phyloP scores from a whole-genome alignment of 2,329 filamentous ascomycete genomes.

The Geoglossum cookeanum region DNA sequence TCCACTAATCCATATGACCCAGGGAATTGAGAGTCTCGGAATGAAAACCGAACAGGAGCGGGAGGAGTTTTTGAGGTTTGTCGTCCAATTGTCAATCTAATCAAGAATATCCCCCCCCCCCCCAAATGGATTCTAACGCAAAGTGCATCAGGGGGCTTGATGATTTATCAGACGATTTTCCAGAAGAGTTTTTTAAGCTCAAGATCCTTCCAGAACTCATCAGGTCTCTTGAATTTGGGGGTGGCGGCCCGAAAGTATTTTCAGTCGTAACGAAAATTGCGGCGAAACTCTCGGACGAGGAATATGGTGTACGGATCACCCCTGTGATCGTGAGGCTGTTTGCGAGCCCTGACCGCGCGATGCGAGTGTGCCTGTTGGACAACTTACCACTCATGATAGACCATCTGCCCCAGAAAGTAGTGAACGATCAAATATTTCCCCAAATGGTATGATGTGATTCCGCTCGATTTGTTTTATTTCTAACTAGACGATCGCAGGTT shows the following conservation, averaged over 20 bases:
- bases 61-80: slow-evolving; percentile 60
- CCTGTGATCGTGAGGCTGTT: slow-evolving; percentile 80
- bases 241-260: slow-evolving; percentile 83
- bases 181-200: slow-evolving; percentile 95
- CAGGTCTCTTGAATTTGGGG: slow-evolving; percentile 98
- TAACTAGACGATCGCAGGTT: slow-evolving; percentile 30
- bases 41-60: slow-evolving; percentile 71
- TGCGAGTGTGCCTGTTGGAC: slow-evolving; percentile 79
- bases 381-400: slow-evolving; percentile 84
- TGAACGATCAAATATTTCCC: slow-evolving; percentile 94
- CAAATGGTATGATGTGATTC: slow-evolving; percentile 46
- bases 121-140: not conserved
- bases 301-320: slow-evolving; percentile 68
- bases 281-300: slow-evolving; percentile 67
- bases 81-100: slow-evolving; percentile 4
- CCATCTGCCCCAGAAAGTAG: slow-evolving; percentile 64
- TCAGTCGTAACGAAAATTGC: slow-evolving; percentile 79
- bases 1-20: slow-evolving; percentile 74
- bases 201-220: slow-evolving; percentile 87
- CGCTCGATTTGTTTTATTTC: not conserved
- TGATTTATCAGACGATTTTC: slow-evolving; percentile 77
- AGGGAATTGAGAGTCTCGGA: slow-evolving; percentile 82
- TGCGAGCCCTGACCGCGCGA: slow-evolving; percentile 73
- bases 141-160: slow-evolving; percentile 45
- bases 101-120: not conserved